Evolutionary conservation across 2,329 filamentous ascomycete genomes (phyloP), one percentile per base, ranked within the genome.

Genomic region (Emmonsiellopsis sp.): DNA sequence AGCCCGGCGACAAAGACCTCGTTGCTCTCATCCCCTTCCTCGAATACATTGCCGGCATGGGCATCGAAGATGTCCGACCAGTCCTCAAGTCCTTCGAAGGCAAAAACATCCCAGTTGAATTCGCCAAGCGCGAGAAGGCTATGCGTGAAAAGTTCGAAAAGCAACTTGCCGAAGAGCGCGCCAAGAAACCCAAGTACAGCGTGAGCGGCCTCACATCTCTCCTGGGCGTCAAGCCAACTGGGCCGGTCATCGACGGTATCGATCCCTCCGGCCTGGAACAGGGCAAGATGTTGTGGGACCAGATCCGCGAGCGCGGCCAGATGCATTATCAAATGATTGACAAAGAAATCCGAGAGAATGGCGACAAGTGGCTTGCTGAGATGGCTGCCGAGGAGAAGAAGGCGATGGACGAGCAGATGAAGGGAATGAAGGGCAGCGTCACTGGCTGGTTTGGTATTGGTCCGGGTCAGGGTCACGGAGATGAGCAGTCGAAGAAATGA

Each of bases 211-310:
- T 95, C 2, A 83, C 84, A 55, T 82, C 77, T 61, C 76, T 88
- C 52, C 76, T 97, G 5, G 92, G 92, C 21, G 77, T 96, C 59
- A 93, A 92, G 69, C 78, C 83, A 1, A 77, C 74, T 62, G 80
- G 78, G 61, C 81, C 63, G 51, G 62, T 62, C 49, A 63, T 61
- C 60, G 84, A 87, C 48, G 85, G 88, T 49, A 71, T 78, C 64
- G 86, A 91, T 66, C 78, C 87, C 1, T 78, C 80, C 67, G 89
- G 87, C 10, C 82, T 93, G 57, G 84, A 87, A 2, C 85, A 95
- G 71, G 93, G 92, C 63, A 98, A 97, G 81, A 96, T 97, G 88
- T 77, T 96, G 60, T 90, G 91, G 72, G 93, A 98, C 66, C 85
- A 95, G 69, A 90, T 93, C 49, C 84, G 93, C 49, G 93, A 98